Evolutionary conservation across 2,329 filamentous ascomycete genomes (phyloP), one percentile per base, ranked within the genome.

Genomic region (Ambrosiella xylebori): DNA sequence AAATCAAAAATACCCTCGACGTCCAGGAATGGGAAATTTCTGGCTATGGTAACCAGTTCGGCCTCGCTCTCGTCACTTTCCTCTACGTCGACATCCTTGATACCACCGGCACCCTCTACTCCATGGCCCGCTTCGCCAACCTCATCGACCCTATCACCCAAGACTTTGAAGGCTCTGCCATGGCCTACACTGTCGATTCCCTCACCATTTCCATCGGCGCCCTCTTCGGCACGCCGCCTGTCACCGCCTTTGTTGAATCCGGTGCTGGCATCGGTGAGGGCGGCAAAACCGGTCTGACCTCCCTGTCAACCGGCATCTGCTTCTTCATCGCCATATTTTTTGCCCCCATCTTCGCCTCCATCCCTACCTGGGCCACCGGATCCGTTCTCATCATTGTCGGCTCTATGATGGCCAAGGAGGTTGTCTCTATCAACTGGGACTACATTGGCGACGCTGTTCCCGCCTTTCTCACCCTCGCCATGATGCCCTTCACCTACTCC

Each of bases 401-500:
- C n/a, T 82, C 83, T 17, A 84, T 94, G 77, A 94, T 94, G 88
- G 81, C 84, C 59, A 78, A 81, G 61, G 78, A 86, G 1, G 85
- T 86, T 11, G 80, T 79, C 13, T 85, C 93, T 62, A 90, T 95
- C 74, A 95, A 95, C 75, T 95, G 88, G 88, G 75, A 75, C 52
- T 94, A 95, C 70, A 75, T 88, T 61, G 88, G 88, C 56, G 88
- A 95, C 67, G 84, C 86, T 0, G 76, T 94, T 27, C 88, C 88
- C 0, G 87, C 88, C 2, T 94, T 94, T 71, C 73, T 94, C 40
- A 89, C 86, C 55, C 85, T 95, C 62, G 81, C 83, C 59, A 72
- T 90, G 61, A 94, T 95, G 88, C 88, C 88, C 0, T 93, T 94
- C 71, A 89, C 86, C 1, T 95, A 93, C 73, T 87, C 82, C 45